A percentile compares a stretch with the other conserved stretches of the same genome.
Conservation (phyloP, 1,139 yeast species). For the Zhuliangozyma parablackwelliae region DNA sequence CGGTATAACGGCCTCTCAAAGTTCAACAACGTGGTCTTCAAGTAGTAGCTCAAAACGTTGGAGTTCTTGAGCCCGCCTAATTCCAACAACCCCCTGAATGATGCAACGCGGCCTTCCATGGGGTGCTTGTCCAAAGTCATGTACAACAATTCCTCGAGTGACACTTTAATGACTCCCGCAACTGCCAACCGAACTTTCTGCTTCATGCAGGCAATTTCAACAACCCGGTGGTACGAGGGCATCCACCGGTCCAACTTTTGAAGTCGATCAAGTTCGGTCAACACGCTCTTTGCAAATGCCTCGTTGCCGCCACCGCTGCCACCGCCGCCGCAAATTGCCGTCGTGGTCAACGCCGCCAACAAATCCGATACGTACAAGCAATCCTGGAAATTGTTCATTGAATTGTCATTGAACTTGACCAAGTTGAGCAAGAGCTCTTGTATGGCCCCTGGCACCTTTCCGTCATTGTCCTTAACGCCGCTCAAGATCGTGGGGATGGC, state of each 20-base stretch:
- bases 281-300: constrained; percentile 28
- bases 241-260: constrained; percentile 84
- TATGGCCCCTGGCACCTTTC: constrained; percentile 63
- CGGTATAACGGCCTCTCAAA: constrained; percentile 47
- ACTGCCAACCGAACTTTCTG: constrained; percentile 60
- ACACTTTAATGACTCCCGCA: constrained; percentile 49
- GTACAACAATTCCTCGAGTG: constrained; percentile 46
- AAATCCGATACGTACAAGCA: constrained; percentile 60
- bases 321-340: constrained; percentile 28
- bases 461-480: constrained; percentile 54
- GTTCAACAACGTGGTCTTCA: constrained; percentile 56
- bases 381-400: constrained; percentile 75
- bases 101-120: constrained; percentile 57
- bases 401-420: constrained; percentile 80
- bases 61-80: constrained; percentile 75
- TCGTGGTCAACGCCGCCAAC: constrained; percentile 49
- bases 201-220: constrained; percentile 54
- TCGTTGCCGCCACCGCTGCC: constrained; percentile 23
- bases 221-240: constrained; percentile 62
- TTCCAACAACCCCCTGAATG: constrained; percentile 64
- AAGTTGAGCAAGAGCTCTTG: constrained; percentile 64
- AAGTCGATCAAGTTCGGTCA: constrained; percentile 59
- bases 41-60: constrained; percentile 56
- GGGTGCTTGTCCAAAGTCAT: constrained; percentile 50
- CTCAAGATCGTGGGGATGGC: constrained; percentile 65